These are phyloP conservation scores for Candolleomyces efflorescens DNA, from an alignment of 768 basidiomycete species.

Conservation along the genomic window DNA sequence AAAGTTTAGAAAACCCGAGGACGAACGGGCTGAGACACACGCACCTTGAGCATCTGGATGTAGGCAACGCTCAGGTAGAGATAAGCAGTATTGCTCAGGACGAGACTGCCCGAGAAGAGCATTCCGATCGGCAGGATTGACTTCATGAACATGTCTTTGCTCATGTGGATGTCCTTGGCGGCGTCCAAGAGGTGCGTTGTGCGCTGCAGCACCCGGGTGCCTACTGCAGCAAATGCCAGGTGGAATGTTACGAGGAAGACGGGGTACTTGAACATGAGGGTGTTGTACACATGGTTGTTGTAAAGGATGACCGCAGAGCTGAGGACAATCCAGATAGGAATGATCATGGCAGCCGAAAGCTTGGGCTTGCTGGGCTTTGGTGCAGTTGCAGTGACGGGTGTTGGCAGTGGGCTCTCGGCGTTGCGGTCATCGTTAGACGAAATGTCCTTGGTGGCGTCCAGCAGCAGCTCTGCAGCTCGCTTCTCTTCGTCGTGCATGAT, in stretches of 20 bases:
- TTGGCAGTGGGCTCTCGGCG: constrained; percentile 41
- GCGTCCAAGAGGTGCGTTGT: constrained; percentile 81
- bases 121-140: constrained; percentile 93
- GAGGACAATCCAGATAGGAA: constrained; percentile 91
- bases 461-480: constrained; percentile 18
- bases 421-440: constrained; percentile 13
- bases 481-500: constrained; percentile 23
- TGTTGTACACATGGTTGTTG: constrained; percentile 89
- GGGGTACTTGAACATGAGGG: constrained; percentile 80
- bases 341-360: constrained; percentile 65
- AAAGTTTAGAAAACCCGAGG: background rate
- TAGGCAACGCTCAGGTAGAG: constrained; percentile 89
- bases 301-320: constrained; percentile 92
- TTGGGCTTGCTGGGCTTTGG: constrained; percentile 42
- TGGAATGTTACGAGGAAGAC: constrained; percentile 94
- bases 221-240: constrained; percentile 70
- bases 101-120: constrained; percentile 87
- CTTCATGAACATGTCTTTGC: constrained; percentile 69
- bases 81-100: constrained; percentile 91
- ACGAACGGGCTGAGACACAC: constrained; percentile 8
- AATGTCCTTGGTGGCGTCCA: constrained; percentile 16
- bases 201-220: constrained; percentile 80
- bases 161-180: constrained; percentile 73
- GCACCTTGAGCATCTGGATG: constrained; percentile 94
- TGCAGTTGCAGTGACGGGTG: constrained; percentile 41